Base-by-base conservation (phyloP, 768 basidiomycete genomes). In the Ramaria sp. region DNA sequence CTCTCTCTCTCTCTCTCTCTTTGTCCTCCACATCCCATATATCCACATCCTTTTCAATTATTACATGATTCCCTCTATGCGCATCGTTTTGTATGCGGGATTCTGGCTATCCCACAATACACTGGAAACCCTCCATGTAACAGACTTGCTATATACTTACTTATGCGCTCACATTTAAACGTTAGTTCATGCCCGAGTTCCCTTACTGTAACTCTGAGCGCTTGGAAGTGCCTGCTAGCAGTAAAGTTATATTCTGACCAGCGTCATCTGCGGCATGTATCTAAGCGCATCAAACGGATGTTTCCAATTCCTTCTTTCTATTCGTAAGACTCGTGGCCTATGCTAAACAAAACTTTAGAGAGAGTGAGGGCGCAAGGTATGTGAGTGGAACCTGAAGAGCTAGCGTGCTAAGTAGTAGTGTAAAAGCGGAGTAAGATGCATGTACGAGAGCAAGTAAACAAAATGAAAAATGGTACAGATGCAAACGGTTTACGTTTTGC, bases 401-500 rank as follows among this genome's bases (percentile, higher is more conserved):
- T 10, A 37, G 9, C 34, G 34, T 37, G 13, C 10, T 13, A 13
- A 37, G 34, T 37, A 37, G 34, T 37, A 9, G 45, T 13, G 45
- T 46, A 27, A 27, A 27, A 5, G 3, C 2, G 27, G 45, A 20
- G 45, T 10, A 46, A 46, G 9, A 27, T 46, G 9, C 10, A 17
- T 11, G 11, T 46, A 17, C 19, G 19, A 27, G 1, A 27, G 24
- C 24, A 17, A 19, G 45, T 7, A 46, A 27, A 46, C 22, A 49
- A 33, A 49, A 24, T 15, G 9, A 30, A 49, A 48, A 49, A 30
- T 20, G 9, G 17, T 10, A 46, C 19, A 46, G n/a, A 37, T 5
- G 17, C 22, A 30, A 33, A 49, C 19, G 27, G 24, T 24, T 49
- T 50, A 57, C 47, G 55, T 47, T 50, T 57, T 57, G 33, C 55